These are phyloP conservation scores for Colletotrichum agaves DNA, from an alignment of 2,329 filamentous ascomycete species.

Conservation along the genomic window DNA sequence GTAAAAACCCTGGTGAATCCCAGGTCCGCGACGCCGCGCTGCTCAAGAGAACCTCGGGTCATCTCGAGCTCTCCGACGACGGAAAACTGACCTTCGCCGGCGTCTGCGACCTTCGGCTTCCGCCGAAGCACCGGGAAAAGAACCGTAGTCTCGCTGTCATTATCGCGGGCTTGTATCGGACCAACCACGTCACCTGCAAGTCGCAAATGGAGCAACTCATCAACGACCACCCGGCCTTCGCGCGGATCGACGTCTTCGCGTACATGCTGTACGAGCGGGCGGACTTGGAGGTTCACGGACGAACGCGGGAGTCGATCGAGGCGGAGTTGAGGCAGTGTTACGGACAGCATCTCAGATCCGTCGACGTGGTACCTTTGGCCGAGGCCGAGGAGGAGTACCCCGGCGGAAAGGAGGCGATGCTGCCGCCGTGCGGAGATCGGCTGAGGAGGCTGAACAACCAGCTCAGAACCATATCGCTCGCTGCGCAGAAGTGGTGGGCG, in stretches of 20 bases:
- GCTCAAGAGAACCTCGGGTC: neutral
- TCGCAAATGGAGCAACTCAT: slow-evolving; percentile 30
- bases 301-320: slow-evolving; percentile 17
- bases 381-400: slow-evolving; percentile 29
- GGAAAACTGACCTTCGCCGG: slow-evolving; percentile 30
- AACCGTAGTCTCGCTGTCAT: slow-evolving; percentile 35
- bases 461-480: slow-evolving; percentile 21
- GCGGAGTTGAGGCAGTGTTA: slow-evolving; percentile 33
- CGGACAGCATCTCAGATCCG: slow-evolving; percentile 22
- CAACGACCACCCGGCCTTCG: slow-evolving; percentile 15
- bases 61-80: slow-evolving; percentile 33
- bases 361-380: slow-evolving; percentile 2
- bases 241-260: slow-evolving; percentile 36
- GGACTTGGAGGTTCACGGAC: slow-evolving; percentile 12
- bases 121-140: slow-evolving; percentile 23
- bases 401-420: slow-evolving; percentile 19
- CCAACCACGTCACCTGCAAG: slow-evolving; percentile 22
- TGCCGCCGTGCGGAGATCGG: slow-evolving; percentile 20
- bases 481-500: slow-evolving; percentile 33
- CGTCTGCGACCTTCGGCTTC: slow-evolving; percentile 34
- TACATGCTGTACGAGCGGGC: slow-evolving; percentile 29
- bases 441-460: slow-evolving; percentile 34
- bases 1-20: neutral
- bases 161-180: slow-evolving; percentile 35
- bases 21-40: neutral